These are phyloP conservation scores for Hydnomerulius pinastri DNA, from an alignment of 768 basidiomycete genomes.

Conservation along the genomic window DNA sequence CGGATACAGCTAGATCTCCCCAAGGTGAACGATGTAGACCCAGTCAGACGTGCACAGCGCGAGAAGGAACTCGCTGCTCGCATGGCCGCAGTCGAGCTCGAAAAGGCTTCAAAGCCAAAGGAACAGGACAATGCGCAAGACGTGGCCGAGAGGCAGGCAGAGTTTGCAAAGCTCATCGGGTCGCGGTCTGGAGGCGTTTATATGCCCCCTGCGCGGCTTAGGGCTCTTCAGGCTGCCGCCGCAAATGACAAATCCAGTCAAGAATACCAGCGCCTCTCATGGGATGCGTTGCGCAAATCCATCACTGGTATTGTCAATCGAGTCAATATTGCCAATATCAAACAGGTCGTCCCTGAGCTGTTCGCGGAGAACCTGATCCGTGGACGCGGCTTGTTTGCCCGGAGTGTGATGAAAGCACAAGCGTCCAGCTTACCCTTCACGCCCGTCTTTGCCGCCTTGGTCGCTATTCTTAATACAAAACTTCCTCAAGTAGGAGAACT, in stretches of 20 bases:
- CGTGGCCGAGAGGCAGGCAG: conserved; percentile 70
- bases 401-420: conserved; percentile 98
- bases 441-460: conserved; percentile 92
- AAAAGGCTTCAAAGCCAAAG: conserved; percentile 55
- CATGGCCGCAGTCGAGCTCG: conserved; percentile 67
- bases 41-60: conserved; percentile 70
- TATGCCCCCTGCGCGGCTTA: conserved; percentile 90
- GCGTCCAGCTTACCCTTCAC: conserved; percentile 96
- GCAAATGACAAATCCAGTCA: conserved; percentile 76
- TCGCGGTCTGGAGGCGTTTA: conserved; percentile 93
- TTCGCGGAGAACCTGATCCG: conserved; percentile 94
- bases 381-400: conserved; percentile 87
- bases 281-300: conserved; percentile 97
- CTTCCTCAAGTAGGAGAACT: conserved; percentile 95
- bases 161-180: conserved; percentile 83
- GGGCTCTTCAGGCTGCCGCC: conserved; percentile 87
- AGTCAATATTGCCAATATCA: conserved; percentile 96
- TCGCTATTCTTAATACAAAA: conserved; percentile 96
- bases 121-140: conserved; percentile 47
- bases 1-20: conserved; percentile 41
- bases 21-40: conserved; percentile 72
- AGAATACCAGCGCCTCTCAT: conserved; percentile 93
- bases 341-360: conserved; percentile 86
- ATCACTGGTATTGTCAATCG: conserved; percentile 99
- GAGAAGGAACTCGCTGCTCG: conserved; percentile 78